Conservation (phyloP, 306 rosid species). For the Trifolium pratense region DNA sequence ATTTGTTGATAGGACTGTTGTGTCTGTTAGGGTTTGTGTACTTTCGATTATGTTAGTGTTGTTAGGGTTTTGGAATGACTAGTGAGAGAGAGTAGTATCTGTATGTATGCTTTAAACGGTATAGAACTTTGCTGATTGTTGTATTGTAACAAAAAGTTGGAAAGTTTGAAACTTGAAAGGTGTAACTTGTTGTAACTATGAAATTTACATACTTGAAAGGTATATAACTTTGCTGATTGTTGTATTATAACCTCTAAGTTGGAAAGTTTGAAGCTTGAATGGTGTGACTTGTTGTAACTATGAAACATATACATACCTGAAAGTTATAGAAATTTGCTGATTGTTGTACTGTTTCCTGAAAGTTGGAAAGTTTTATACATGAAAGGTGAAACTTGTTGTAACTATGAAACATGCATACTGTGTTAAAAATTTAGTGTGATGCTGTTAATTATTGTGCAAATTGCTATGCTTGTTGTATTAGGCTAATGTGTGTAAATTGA, state of each 20-base stretch:
- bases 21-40: not conserved
- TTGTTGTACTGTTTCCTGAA: not conserved
- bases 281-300: not conserved
- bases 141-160: not conserved
- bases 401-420: not conserved
- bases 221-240: not conserved
- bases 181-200: not conserved
- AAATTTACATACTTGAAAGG: not conserved
- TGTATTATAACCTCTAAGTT: not conserved
- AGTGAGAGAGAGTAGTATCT: no score
- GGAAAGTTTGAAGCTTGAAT: not conserved
- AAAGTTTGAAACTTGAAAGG: not conserved
- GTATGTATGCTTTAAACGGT: no score
- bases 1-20: conserved; percentile 7
- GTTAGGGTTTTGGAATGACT: conserved; percentile 1
- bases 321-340: no score
- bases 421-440: not conserved
- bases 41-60: not conserved
- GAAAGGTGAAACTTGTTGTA: not conserved
- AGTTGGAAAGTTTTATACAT: not conserved
- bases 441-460: not conserved
- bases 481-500: no score
- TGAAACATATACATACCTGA: not conserved
- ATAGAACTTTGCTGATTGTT: not conserved
- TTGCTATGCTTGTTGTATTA: no score